phyloP scores from a whole-genome alignment of 2,329 filamentous ascomycete species.

The Mycocentrospora acerina region DNA sequence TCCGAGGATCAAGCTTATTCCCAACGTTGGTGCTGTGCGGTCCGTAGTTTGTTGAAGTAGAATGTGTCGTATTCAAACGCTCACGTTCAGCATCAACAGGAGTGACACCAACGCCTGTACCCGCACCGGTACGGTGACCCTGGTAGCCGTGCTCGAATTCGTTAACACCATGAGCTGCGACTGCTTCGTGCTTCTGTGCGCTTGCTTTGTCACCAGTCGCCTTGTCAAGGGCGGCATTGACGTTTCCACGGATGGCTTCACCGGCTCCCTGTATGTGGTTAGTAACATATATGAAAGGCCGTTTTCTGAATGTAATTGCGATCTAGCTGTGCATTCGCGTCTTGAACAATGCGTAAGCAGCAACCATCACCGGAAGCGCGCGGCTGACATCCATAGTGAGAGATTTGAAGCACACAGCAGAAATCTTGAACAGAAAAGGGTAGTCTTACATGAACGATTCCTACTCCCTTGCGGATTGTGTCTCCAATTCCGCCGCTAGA shows the following conservation, averaged over 20 bases:
- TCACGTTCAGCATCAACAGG: conserved; percentile 29
- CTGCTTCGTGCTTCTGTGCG: conserved; percentile 32
- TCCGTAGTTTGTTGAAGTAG: conserved; percentile 31
- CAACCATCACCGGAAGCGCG: too few species aligned
- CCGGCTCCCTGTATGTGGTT: conserved; percentile 35
- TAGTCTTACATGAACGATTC: conserved; percentile 36
- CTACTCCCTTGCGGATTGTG: conserved; percentile 37
- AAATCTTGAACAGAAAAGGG: neutral
- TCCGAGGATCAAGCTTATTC: conserved; percentile 31
- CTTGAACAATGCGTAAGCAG: too few species aligned
- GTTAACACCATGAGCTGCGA: conserved; percentile 35
- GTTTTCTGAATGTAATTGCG: too few species aligned
- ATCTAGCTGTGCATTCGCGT: too few species aligned
- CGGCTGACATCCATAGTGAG: too few species aligned
- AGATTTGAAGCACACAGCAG: too few species aligned
- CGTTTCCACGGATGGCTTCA: conserved; percentile 42
- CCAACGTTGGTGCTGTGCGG: conserved; percentile 31
- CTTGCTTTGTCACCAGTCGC: conserved; percentile 32
- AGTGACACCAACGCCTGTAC: conserved; percentile 28
- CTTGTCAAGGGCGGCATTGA: conserved; percentile 39
- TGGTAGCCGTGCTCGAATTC: conserved; percentile 40
- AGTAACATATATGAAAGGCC: too few species aligned
- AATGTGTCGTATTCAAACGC: conserved; percentile 19
- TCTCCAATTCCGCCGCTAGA: conserved; percentile 28
- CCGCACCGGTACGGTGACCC: conserved; percentile 31